These are phyloP conservation scores for Penicillium janthinellum DNA, from an alignment of 2,329 filamentous ascomycete genomes.

Conservation along the genomic window DNA sequence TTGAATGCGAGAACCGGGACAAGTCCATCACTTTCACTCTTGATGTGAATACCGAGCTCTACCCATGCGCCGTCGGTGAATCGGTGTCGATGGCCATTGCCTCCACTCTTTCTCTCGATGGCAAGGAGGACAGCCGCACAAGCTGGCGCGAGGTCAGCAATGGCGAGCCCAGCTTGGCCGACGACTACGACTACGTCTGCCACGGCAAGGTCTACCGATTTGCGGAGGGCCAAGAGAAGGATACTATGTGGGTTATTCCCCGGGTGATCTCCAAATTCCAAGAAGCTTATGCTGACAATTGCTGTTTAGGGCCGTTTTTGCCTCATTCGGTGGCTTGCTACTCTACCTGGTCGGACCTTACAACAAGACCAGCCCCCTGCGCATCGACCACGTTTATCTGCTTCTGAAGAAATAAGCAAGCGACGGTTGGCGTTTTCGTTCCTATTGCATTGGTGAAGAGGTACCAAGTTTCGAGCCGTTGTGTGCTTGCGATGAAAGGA, in stretches of 20 bases:
- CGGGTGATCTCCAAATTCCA: background rate
- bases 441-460: slow-evolving; percentile 9
- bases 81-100: slow-evolving; percentile 79
- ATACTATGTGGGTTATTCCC: slow-evolving; percentile 72
- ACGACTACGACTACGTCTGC: slow-evolving; percentile 56
- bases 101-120: slow-evolving; percentile 83
- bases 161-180: slow-evolving; percentile 57
- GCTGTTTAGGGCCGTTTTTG: slow-evolving; percentile 77
- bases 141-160: slow-evolving; percentile 76
- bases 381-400: slow-evolving; percentile 92
- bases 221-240: slow-evolving; percentile 62
- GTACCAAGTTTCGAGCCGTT: background rate
- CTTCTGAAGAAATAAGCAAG: slow-evolving; percentile 78
- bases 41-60: slow-evolving; percentile 93
- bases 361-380: slow-evolving; percentile 88
- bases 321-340: slow-evolving; percentile 89
- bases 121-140: slow-evolving; percentile 70
- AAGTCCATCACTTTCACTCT: slow-evolving; percentile 75
- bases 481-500: background rate
- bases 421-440: slow-evolving; percentile 6
- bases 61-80: slow-evolving; percentile 73
- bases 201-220: slow-evolving; percentile 57
- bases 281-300: slow-evolving; percentile 2
- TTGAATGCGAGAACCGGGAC: slow-evolving; percentile 75
- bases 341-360: slow-evolving; percentile 91